These are phyloP conservation scores for Diaporthe aspalathi DNA, from an alignment of 2,329 filamentous ascomycete species.

Conservation along the genomic window DNA sequence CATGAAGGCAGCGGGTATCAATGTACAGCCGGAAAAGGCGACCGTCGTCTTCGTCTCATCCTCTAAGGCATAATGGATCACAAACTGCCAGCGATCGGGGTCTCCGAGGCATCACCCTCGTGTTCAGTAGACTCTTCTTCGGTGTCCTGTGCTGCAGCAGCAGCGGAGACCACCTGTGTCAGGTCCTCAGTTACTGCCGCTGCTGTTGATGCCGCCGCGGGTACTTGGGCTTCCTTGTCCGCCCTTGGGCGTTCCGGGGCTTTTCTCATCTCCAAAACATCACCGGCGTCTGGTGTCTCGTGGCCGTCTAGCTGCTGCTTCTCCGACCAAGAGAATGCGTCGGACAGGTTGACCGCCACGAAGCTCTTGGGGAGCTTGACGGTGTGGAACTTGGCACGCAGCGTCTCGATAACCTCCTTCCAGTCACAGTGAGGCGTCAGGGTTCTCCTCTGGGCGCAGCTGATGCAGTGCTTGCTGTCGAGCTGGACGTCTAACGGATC, in stretches of 20 bases:
- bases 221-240: background rate
- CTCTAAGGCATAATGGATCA: background rate
- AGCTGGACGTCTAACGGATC: conserved; percentile 96
- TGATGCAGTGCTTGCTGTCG: conserved; percentile 96
- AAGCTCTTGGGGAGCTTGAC: conserved; percentile 76
- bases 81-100: background rate
- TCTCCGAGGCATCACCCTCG: conserved; percentile 6
- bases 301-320: conserved; percentile 57
- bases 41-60: background rate
- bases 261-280: conserved; percentile 59
- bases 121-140: conserved; percentile 15
- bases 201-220: conserved; percentile 10
- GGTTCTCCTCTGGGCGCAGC: conserved; percentile 89
- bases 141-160: conserved; percentile 31
- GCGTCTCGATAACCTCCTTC: conserved; percentile 95
- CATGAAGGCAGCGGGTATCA: background rate
- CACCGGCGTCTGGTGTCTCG: conserved; percentile 35
- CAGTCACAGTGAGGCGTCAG: conserved; percentile 93
- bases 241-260: conserved; percentile 20
- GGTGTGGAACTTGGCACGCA: conserved; percentile 94
- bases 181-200: conserved; percentile 31
- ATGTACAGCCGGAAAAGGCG: background rate
- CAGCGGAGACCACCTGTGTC: conserved; percentile 28
- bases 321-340: conserved; percentile 71
- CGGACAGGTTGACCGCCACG: conserved; percentile 72